Percentiles rank a stretch among this genome's conserved stretches.
These are phyloP conservation scores for Prototheca stagnorum DNA, from an alignment of 163 green algal species.

Conservation along the genomic window DNA sequence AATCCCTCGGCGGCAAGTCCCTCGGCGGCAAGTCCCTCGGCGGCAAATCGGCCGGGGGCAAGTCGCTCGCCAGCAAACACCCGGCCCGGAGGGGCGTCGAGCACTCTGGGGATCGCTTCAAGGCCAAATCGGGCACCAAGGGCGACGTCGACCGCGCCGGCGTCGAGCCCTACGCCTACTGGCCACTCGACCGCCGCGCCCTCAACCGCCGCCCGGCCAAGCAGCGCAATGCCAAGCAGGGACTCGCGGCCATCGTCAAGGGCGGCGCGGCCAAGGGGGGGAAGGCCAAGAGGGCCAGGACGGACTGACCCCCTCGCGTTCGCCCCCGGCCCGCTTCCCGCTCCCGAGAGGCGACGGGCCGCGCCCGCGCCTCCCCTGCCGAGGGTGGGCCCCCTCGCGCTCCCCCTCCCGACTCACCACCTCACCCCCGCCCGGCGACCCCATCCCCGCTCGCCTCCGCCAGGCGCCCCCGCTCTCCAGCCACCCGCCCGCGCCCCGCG, in stretches of 20 bases:
- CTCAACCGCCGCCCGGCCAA: constrained; percentile 71
- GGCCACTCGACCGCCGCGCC: constrained; percentile 87
- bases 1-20: no score
- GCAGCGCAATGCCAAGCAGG: constrained; percentile 30
- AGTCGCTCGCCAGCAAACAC: not conserved
- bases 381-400: no score
- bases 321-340: no score
- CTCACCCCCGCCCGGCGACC: no score
- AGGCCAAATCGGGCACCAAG: constrained; percentile 24
- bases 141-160: constrained; percentile 11
- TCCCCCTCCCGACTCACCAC: no score
- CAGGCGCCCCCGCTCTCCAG: no score
- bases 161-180: constrained; percentile 95
- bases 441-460: no score
- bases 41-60: constrained; percentile 15
- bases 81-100: constrained; percentile 4
- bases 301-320: no score
- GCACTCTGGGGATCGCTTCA: constrained; percentile 41
- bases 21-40: constrained; percentile 5
- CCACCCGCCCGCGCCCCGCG: no score
- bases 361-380: no score
- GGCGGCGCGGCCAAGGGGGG: constrained; percentile 33
- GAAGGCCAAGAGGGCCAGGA: constrained; percentile 27
- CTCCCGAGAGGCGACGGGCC: no score
- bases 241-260: constrained; percentile 37